phyloP scores from a whole-genome alignment of 2,329 filamentous ascomycete genomes.

The Hymenoscyphus fructigenus region DNA sequence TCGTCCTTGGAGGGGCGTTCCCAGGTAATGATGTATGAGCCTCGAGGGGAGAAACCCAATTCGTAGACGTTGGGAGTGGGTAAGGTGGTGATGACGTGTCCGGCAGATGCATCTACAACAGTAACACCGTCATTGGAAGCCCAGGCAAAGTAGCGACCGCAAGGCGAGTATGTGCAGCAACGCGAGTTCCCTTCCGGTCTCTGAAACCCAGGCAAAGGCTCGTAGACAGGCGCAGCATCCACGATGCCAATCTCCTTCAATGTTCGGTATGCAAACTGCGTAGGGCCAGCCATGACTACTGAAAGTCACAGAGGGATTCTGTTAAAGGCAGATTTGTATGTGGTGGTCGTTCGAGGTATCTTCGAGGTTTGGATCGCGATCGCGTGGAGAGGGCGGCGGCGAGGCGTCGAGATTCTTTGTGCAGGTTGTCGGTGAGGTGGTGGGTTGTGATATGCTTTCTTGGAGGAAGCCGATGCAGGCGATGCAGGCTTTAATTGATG shows the following conservation, averaged over 20 bases:
- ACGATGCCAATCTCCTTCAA: conserved; percentile 94
- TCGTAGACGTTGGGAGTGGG: conserved; percentile 86
- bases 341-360: conserved; percentile 21
- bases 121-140: conserved; percentile 83
- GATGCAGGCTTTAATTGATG: conserved; percentile 13
- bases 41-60: conserved; percentile 87
- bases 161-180: conserved; percentile 93
- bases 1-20: conserved; percentile 92
- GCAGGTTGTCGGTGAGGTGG: conserved; percentile 11
- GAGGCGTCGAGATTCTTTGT: conserved; percentile 21
- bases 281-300: conserved; percentile 90
- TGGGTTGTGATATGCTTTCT: conserved; percentile 2
- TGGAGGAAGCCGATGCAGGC: conserved; percentile 12
- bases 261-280: conserved; percentile 96
- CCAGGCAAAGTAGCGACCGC: conserved; percentile 95
- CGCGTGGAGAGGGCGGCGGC: conserved; percentile 15
- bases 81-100: conserved; percentile 71
- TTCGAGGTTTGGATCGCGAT: conserved; percentile 9
- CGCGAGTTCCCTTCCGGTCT: conserved; percentile 92
- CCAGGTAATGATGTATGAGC: conserved; percentile 95
- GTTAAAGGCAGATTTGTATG: conserved; percentile 26
- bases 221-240: conserved; percentile 87
- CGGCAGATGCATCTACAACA: conserved; percentile 78
- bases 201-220: conserved; percentile 76
- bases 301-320: conserved; percentile 64